These are phyloP conservation scores for Cytospora piceae DNA, from an alignment of 2,329 filamentous ascomycete species.

Conservation along the genomic window DNA sequence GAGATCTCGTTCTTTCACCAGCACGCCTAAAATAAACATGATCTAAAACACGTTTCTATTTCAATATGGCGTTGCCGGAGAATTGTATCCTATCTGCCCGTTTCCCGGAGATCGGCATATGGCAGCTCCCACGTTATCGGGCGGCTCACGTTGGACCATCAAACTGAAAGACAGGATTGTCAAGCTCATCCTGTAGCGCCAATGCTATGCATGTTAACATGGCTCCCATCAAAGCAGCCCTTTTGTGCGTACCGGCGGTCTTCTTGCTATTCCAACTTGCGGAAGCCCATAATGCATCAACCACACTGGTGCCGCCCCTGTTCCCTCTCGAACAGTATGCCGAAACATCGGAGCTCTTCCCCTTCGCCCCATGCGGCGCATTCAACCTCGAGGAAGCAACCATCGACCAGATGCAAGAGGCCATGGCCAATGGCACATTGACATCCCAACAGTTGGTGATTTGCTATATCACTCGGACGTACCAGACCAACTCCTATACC, in stretches of 20 bases:
- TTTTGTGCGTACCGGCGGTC: neutral
- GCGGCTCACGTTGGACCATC: neutral
- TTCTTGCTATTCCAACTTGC: neutral
- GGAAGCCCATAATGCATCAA: neutral
- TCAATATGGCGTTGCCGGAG: no score
- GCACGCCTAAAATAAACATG: no score
- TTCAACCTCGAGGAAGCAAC: constrained; percentile 70
- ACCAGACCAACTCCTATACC: constrained; percentile 67
- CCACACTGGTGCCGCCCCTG: constrained; percentile 36
- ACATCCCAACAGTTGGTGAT: constrained; percentile 60
- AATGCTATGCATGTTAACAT: neutral
- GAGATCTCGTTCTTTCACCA: no score
- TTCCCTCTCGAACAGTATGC: constrained; percentile 44
- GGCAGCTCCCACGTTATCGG: no score
- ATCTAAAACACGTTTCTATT: no score
- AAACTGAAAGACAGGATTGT: neutral
- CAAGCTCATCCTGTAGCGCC: neutral
- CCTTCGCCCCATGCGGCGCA: constrained; percentile 64
- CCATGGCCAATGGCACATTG: constrained; percentile 57
- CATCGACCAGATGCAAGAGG: constrained; percentile 67
- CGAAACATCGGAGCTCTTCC: constrained; percentile 52
- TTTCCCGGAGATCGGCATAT: no score
- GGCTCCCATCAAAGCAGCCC: neutral
- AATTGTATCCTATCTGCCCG: no score
- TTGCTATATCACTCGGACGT: constrained; percentile 66